phyloP scores from a whole-genome alignment of 371 early-diverging fungal genomes.

The Homolaphlyctis polyrhiza region DNA sequence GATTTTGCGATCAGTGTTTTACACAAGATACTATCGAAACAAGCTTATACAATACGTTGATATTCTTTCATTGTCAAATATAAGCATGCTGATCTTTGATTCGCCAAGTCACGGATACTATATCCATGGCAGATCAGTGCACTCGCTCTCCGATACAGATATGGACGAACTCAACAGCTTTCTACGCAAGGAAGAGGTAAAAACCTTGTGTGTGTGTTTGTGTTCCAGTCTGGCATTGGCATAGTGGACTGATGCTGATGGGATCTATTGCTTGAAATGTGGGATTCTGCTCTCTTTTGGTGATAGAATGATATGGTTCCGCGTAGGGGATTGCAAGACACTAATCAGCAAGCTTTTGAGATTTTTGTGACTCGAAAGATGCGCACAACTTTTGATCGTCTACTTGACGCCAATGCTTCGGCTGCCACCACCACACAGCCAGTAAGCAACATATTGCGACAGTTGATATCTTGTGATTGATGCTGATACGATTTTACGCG shows the following conservation, averaged over 20 bases:
- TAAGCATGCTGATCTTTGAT: constrained; percentile 41
- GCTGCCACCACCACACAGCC: too few species aligned
- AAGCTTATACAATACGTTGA: constrained; percentile 39
- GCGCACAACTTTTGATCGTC: constrained; percentile 30
- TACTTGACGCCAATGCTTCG: too few species aligned
- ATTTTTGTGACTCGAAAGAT: constrained; percentile 31
- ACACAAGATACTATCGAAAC: constrained; percentile 40
- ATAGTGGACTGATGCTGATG: background rate
- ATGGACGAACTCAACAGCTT: constrained; percentile 31
- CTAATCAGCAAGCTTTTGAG: constrained; percentile 45
- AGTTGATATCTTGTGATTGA: constrained; percentile 32
- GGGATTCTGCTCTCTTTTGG: background rate
- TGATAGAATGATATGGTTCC: constrained; percentile 45
- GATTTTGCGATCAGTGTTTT: constrained; percentile 8
- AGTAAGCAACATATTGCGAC: too few species aligned
- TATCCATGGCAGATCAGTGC: constrained; percentile 46
- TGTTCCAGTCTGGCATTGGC: background rate
- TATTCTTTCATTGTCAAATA: constrained; percentile 40
- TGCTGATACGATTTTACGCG: constrained; percentile 14
- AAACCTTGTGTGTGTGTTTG: background rate
- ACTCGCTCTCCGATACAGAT: constrained; percentile 38
- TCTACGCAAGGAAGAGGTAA: constrained; percentile 40
- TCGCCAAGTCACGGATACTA: constrained; percentile 50
- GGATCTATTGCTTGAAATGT: background rate
- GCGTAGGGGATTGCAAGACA: constrained; percentile 37